phyloP scores from a whole-genome alignment of 1,284 basidiomycete genomes.

The Baeospora myosura region DNA sequence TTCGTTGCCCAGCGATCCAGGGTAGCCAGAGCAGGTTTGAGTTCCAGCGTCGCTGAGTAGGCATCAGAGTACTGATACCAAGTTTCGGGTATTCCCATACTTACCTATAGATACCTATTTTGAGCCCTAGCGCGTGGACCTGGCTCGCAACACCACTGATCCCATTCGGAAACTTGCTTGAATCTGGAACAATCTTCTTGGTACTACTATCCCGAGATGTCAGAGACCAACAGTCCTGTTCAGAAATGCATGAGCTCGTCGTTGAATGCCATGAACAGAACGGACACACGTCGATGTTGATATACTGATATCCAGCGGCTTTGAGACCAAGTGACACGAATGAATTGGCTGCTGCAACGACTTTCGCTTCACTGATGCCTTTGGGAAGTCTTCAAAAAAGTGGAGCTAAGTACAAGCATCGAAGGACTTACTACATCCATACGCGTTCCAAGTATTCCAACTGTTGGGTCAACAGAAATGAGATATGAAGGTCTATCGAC shows the following conservation, averaged over 20 bases:
- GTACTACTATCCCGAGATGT: slow-evolving; percentile 33
- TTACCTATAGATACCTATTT: slow-evolving; percentile 46
- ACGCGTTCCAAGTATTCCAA: slow-evolving; percentile 53
- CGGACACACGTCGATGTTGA: slow-evolving; percentile 45
- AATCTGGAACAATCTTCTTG: slow-evolving; percentile 39
- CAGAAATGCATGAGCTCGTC: background rate
- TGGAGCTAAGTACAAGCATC: background rate
- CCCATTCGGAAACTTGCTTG: slow-evolving; percentile 46
- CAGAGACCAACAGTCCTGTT: slow-evolving; percentile 47
- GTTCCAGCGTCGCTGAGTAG: slow-evolving; percentile 44
- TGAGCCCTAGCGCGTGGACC: slow-evolving; percentile 44
- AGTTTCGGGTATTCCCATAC: slow-evolving; percentile 2
- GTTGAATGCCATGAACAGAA: background rate
- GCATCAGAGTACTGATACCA: background rate
- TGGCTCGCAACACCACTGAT: slow-evolving; percentile 36
- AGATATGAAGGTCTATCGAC: too few species aligned
- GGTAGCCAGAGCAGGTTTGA: slow-evolving; percentile 43
- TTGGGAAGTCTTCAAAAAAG: slow-evolving; percentile 5
- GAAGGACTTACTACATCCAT: slow-evolving; percentile 31
- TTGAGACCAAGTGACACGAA: slow-evolving; percentile 42
- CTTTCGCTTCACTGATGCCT: slow-evolving; percentile 39
- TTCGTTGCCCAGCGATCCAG: slow-evolving; percentile 44
- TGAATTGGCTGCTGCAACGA: slow-evolving; percentile 40
- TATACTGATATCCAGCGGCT: slow-evolving; percentile 43
- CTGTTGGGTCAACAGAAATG: slow-evolving; percentile 17